phyloP scores from a whole-genome alignment of 2,329 filamentous ascomycete genomes.

The Penicillium sp. region DNA sequence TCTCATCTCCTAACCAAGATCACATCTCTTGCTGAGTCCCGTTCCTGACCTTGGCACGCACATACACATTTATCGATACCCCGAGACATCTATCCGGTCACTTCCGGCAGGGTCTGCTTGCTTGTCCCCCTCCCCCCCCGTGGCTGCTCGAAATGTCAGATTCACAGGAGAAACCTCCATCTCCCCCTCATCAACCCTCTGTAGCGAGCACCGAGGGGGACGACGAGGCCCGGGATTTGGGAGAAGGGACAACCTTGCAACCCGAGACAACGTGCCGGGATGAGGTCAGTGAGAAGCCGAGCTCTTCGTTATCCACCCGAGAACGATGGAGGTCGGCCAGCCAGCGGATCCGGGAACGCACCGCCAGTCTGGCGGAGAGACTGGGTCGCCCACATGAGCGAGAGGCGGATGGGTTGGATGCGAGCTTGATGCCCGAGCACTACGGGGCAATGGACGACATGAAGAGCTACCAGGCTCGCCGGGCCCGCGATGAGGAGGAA shows the following conservation, averaged over 20 bases:
- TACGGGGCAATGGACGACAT: conserved; percentile 27
- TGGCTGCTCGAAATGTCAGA: conserved; percentile 9
- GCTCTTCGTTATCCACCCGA: conserved; percentile 5
- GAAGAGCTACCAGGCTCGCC: conserved; percentile 18
- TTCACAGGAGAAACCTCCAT: conserved; percentile 11
- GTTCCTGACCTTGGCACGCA: too few species aligned
- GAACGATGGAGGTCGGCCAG: conserved; percentile 23
- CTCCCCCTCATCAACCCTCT: conserved; percentile 8
- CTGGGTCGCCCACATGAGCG: conserved; percentile 24
- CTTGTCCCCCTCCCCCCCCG: conserved; percentile 1
- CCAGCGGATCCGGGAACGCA: conserved; percentile 17
- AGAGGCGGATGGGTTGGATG: conserved; percentile 23
- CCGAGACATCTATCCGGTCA: too few species aligned
- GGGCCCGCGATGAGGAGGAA: conserved; percentile 20
- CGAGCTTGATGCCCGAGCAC: conserved; percentile 19
- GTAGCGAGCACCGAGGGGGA: conserved; percentile 2
- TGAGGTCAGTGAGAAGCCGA: conserved; percentile 10
- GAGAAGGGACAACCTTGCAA: not conserved
- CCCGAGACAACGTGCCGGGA: conserved; percentile 5
- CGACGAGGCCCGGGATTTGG: not conserved
- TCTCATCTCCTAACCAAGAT: too few species aligned
- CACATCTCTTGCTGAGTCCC: too few species aligned
- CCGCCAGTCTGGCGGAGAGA: conserved; percentile 20
- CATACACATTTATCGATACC: too few species aligned
- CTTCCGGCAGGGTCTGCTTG: conserved; percentile 1